Conservation (phyloP, 2,329 filamentous ascomycete genomes). For the Septoria linicola region DNA sequence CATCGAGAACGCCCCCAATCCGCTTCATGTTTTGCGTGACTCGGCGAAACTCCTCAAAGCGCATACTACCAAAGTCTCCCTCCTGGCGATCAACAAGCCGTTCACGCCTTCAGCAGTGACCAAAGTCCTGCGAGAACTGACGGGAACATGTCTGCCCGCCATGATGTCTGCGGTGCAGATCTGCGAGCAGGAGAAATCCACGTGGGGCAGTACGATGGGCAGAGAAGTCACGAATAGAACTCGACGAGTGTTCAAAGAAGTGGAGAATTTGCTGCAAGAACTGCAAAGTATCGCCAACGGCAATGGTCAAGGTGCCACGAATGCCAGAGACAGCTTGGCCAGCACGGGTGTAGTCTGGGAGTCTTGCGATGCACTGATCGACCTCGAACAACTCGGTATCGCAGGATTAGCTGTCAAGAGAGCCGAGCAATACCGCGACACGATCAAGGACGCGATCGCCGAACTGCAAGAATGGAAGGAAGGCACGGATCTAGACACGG, state of each 20-base stretch:
- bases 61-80: slow-evolving; percentile 81
- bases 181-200: slow-evolving; percentile 53
- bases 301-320: slow-evolving; percentile 32
- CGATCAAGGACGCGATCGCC: slow-evolving; percentile 76
- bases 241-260: slow-evolving; percentile 61
- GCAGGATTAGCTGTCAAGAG: slow-evolving; percentile 68
- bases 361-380: slow-evolving; percentile 70
- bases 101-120: slow-evolving; percentile 76
- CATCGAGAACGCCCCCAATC: slow-evolving; percentile 45
- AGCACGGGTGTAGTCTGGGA: slow-evolving; percentile 80
- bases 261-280: slow-evolving; percentile 59
- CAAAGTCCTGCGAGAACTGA: slow-evolving; percentile 70
- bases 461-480: slow-evolving; percentile 85
- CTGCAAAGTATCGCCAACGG: slow-evolving; percentile 58
- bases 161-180: slow-evolving; percentile 69
- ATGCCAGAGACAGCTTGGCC: slow-evolving; percentile 51
- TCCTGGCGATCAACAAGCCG: slow-evolving; percentile 81
- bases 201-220: slow-evolving; percentile 64
- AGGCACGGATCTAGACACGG: slow-evolving; percentile 54
- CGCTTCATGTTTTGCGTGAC: slow-evolving; percentile 69
- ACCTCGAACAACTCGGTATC: slow-evolving; percentile 65
- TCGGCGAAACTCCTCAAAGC: slow-evolving; percentile 72
- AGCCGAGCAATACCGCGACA: slow-evolving; percentile 70
- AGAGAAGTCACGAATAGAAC: slow-evolving; percentile 62
- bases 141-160: slow-evolving; percentile 69